Conservation (phyloP, 2,329 filamentous ascomycete species). For the Neurospora crassa region DNA sequence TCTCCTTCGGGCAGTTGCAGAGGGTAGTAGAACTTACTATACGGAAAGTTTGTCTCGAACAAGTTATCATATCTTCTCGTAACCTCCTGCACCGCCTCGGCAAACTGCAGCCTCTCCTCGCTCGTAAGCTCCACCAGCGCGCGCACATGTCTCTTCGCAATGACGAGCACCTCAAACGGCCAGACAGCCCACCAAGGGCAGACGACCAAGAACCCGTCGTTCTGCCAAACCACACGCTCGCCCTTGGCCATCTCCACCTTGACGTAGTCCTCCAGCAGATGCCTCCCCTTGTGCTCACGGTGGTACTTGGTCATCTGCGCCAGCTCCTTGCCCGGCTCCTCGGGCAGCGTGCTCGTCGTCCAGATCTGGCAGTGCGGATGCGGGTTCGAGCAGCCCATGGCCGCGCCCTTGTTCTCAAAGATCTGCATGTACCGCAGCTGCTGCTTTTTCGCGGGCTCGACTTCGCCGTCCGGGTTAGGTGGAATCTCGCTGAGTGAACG, state of each 20-base stretch:
- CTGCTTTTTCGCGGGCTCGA: constrained; percentile 46
- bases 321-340: constrained; percentile 77
- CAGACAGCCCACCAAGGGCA: constrained; percentile 98
- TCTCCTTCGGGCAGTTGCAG: background rate
- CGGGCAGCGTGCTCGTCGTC: constrained; percentile 84
- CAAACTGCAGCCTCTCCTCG: constrained; percentile 62
- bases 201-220: constrained; percentile 72
- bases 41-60: constrained; percentile 94
- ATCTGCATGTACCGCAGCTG: constrained; percentile 98
- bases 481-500: constrained; percentile 27
- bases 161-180: constrained; percentile 91
- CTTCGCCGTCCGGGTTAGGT: constrained; percentile 25
- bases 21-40: constrained; percentile 49
- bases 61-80: constrained; percentile 92
- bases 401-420: constrained; percentile 95
- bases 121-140: constrained; percentile 72
- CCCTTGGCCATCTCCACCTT: constrained; percentile 70
- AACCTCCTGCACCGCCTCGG: constrained; percentile 78
- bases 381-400: constrained; percentile 98
- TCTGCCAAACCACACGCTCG: constrained; percentile 83
- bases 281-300: constrained; percentile 53
- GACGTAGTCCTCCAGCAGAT: constrained; percentile 81
- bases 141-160: constrained; percentile 75
- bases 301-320: constrained; percentile 71
- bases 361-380: constrained; percentile 96